Percentiles rank a stretch among this genome's conserved stretches.
phyloP scores from a whole-genome alignment of 139 green algal genomes.

The Yamagishiella unicocca region DNA sequence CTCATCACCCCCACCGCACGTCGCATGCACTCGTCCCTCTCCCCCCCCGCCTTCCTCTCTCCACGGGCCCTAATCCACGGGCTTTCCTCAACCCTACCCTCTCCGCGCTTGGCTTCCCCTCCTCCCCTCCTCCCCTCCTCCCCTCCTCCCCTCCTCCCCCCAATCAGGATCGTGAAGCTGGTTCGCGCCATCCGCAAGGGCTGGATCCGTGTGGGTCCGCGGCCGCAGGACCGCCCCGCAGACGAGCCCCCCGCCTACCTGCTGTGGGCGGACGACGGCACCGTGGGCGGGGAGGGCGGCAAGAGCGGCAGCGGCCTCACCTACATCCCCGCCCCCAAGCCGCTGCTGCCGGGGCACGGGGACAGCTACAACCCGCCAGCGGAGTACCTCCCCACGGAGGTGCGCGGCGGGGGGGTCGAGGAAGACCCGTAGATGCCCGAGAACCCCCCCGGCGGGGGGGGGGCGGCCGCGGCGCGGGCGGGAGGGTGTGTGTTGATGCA shows the following conservation, averaged over 20 bases:
- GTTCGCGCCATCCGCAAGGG: conserved; percentile 92
- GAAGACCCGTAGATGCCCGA: too few species aligned
- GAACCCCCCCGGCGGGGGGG: too few species aligned
- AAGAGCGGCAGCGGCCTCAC: conserved; percentile 86
- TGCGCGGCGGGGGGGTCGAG: conserved; percentile 20
- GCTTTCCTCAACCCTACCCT: too few species aligned
- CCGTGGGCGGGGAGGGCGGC: conserved; percentile 39
- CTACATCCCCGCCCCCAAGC: conserved; percentile 94
- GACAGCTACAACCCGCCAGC: conserved; percentile 96
- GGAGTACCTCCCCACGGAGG: conserved; percentile 96
- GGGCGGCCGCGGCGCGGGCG: too few species aligned
- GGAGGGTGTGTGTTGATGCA: not conserved
- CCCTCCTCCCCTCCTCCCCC: not conserved
- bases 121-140: too few species aligned
- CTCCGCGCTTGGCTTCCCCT: too few species aligned
- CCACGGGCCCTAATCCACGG: too few species aligned
- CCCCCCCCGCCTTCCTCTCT: too few species aligned
- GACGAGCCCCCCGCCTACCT: conserved; percentile 82
- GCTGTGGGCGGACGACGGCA: conserved; percentile 93
- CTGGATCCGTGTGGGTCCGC: conserved; percentile 76
- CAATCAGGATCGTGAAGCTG: conserved; percentile 73
- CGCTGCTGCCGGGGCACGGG: conserved; percentile 90
- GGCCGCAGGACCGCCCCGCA: not conserved
- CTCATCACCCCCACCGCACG: too few species aligned
- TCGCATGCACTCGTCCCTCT: too few species aligned